A percentile compares a stretch with the other conserved stretches of the same genome.
Conservation (phyloP, 495 filamentous ascomycete genomes). For the Xeromyces bisporus region DNA sequence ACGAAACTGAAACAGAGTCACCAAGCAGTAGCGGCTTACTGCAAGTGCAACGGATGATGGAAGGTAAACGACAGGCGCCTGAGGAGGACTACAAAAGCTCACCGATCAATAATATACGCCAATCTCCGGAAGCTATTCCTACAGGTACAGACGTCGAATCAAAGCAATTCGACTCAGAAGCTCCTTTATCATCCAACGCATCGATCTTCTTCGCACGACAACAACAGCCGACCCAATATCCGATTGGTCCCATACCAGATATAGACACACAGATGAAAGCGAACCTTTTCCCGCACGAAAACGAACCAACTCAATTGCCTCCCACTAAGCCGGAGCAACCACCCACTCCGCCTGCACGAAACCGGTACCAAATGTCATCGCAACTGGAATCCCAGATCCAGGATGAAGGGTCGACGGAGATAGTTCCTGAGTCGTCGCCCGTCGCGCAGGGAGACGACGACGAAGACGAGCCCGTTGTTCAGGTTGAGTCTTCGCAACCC, state of each 20-base stretch:
- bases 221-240: slow-evolving; percentile 26
- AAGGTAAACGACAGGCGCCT: neutral
- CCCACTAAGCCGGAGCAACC: slow-evolving; percentile 1
- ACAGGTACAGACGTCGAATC: slow-evolving; percentile 10
- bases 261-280: slow-evolving; percentile 27
- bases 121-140: no score
- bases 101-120: no score
- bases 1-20: slow-evolving; percentile 12
- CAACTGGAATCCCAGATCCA: slow-evolving; percentile 4
- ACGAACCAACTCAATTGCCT: slow-evolving; percentile 8
- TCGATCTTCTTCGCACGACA: slow-evolving; percentile 25
- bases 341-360: slow-evolving; percentile 9
- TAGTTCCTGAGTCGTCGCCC: slow-evolving; percentile 29
- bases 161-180: slow-evolving; percentile 9
- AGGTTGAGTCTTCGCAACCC: slow-evolving; percentile 30
- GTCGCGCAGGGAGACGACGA: slow-evolving; percentile 8
- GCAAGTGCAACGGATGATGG: neutral
- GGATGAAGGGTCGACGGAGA: slow-evolving; percentile 14
- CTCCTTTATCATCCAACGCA: slow-evolving; percentile 21
- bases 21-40: slow-evolving; percentile 5
- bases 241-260: slow-evolving; percentile 24
- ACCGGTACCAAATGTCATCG: slow-evolving; percentile 10
- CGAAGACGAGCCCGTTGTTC: slow-evolving; percentile 16
- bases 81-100: no score
- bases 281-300: slow-evolving; percentile 25